Percentiles rank a stretch among this genome's conserved stretches.
phyloP scores from a whole-genome alignment of 2,329 filamentous ascomycete genomes.

The Biscogniauxia marginata region DNA sequence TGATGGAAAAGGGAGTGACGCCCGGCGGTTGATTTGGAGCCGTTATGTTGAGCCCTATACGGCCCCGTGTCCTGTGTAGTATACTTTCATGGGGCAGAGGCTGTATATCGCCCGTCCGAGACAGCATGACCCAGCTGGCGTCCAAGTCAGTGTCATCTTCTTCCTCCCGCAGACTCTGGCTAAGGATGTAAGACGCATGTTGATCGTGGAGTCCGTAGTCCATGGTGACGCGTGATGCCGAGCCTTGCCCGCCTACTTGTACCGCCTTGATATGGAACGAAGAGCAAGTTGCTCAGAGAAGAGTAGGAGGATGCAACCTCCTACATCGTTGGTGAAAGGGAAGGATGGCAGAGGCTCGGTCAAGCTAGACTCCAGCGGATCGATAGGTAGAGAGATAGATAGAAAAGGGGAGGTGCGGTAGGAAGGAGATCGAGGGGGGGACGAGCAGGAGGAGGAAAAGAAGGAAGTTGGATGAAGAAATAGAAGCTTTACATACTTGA shows the following conservation, averaged over 20 bases:
- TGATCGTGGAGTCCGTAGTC: constrained; percentile 42
- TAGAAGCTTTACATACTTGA: constrained; percentile 36
- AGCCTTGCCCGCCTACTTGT: constrained; percentile 13
- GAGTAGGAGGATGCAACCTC: constrained; percentile 18
- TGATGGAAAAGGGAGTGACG: constrained; percentile 63
- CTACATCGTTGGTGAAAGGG: constrained; percentile 22
- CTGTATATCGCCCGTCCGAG: constrained; percentile 70
- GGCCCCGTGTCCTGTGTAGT: constrained; percentile 75
- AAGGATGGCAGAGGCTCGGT: not conserved
- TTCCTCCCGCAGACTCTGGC: constrained; percentile 36
- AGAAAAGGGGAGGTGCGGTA: not conserved
- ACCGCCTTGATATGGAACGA: constrained; percentile 17
- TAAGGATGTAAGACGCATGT: constrained; percentile 43
- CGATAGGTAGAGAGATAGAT: not conserved
- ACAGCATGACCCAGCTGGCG: constrained; percentile 86
- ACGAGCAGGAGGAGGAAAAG: constrained; percentile 5
- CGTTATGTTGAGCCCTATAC: constrained; percentile 74
- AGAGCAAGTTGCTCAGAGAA: constrained; percentile 20
- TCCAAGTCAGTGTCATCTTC: constrained; percentile 53
- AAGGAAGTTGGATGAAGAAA: constrained; percentile 21
- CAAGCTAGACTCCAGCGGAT: not conserved
- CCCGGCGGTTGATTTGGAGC: constrained; percentile 66
- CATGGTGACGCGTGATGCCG: constrained; percentile 24
- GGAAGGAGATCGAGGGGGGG: constrained; percentile 4
- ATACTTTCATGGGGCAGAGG: constrained; percentile 81